These are phyloP conservation scores for Saccharum spontaneum DNA, from an alignment of 176 grass and related monocot species.

Conservation along the genomic window DNA sequence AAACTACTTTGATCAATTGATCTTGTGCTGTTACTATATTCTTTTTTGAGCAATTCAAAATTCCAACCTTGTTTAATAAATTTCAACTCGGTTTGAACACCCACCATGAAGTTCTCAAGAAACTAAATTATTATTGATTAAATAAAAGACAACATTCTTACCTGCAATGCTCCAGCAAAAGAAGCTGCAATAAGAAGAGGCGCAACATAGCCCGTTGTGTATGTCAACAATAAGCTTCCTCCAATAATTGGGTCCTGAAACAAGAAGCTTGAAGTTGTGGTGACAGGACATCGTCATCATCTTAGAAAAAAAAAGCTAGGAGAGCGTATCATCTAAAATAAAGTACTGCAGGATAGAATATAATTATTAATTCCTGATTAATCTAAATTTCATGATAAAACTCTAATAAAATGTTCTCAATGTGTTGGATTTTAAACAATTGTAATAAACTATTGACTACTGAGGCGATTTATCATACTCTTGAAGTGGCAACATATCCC, in stretches of 20 bases:
- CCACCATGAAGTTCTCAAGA: neutral
- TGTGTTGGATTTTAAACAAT: neutral
- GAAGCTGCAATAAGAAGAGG: constrained; percentile 96
- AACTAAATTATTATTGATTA: neutral
- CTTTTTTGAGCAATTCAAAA: neutral
- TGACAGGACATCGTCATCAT: constrained; percentile 10
- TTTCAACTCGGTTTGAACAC: neutral
- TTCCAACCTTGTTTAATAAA: constrained; percentile 6
- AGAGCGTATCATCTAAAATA: neutral
- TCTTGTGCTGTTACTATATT: constrained; percentile 2
- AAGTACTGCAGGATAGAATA: neutral
- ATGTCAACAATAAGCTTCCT: constrained; percentile 89
- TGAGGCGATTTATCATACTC: constrained; percentile 50
- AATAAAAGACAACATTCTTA: constrained; percentile 4
- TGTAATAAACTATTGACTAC: neutral
- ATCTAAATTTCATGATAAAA: neutral
- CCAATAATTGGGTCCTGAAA: constrained; percentile 85
- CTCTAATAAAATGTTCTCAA: neutral
- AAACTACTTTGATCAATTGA: neutral
- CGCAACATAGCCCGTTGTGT: constrained; percentile 91
- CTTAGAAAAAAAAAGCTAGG: neutral
- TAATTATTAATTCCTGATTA: neutral
- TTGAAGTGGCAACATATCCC: constrained; percentile 92
- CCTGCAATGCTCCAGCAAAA: constrained; percentile 97
- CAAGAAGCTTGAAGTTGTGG: constrained; percentile 12